phyloP scores from a whole-genome alignment of 73 alveolate species.

The Effrenium voratum region DNA sequence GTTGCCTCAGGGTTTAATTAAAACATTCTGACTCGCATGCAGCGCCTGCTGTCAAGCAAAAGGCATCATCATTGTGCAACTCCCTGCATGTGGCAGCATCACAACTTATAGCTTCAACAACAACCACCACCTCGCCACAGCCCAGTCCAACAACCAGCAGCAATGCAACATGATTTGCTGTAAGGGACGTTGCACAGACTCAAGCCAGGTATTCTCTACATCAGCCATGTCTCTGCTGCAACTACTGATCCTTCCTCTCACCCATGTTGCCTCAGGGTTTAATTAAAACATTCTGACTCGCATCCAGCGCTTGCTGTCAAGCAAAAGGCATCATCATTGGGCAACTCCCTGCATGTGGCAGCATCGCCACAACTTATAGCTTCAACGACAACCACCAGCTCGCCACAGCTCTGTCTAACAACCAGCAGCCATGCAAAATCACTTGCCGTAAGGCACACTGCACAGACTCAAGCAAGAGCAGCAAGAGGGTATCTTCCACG shows the following conservation, averaged over 20 bases:
- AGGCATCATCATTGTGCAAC: constrained; percentile 4
- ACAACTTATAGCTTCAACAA: too few relatives aligned
- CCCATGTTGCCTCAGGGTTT: constrained; percentile 24
- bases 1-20: constrained; percentile 52
- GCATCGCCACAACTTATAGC: too few relatives aligned
- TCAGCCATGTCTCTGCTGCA: too few relatives aligned
- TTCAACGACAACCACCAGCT: neutral
- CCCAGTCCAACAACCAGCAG: neutral
- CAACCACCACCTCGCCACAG: neutral
- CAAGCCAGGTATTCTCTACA: too few relatives aligned
- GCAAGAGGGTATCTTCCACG: too few relatives aligned
- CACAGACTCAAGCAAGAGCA: neutral
- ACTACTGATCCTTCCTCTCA: neutral
- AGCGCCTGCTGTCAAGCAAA: constrained; percentile 24
- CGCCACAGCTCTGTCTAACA: neutral
- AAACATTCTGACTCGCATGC: constrained; percentile 25
- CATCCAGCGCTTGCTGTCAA: constrained; percentile 27
- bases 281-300: neutral
- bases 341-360: neutral
- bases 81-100: too few relatives aligned
- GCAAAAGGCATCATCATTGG: constrained; percentile 40
- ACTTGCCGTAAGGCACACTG: neutral
- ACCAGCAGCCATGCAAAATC: neutral
- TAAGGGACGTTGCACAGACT: neutral
- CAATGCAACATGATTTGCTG: too few relatives aligned